phyloP scores from a whole-genome alignment of 78 protist species.

The Creolimax fragrantissima region DNA sequence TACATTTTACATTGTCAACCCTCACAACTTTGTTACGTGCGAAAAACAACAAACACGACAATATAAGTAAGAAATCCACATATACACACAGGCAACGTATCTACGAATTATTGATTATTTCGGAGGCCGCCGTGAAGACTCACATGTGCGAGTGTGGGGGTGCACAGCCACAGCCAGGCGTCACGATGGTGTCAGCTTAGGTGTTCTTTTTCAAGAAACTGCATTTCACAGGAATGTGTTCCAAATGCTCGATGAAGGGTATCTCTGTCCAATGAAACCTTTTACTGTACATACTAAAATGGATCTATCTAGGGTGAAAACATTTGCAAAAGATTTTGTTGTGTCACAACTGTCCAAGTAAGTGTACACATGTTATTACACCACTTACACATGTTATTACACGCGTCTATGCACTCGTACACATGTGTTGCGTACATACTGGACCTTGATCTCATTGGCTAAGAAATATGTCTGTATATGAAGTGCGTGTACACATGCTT shows the following conservation, averaged over 20 bases:
- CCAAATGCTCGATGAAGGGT: neutral
- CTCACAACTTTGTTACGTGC: no score
- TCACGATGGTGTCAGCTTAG: neutral
- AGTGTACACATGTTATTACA: neutral
- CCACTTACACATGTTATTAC: no score
- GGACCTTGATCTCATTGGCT: no score
- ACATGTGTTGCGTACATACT: no score
- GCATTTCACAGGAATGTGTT: neutral
- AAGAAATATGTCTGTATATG: no score
- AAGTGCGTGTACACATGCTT: no score
- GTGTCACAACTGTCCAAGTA: neutral
- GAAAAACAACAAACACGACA: no score
- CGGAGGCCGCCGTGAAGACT: neutral
- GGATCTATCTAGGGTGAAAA: neutral
- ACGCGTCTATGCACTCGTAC: no score
- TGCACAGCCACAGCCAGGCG: slow-evolving; percentile 22
- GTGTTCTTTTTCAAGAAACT: neutral
- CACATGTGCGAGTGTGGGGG: slow-evolving; percentile 17
- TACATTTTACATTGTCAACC: no score
- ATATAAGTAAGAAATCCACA: no score
- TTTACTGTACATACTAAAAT: neutral
- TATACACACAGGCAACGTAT: no score
- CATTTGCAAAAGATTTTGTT: neutral
- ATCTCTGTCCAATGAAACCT: neutral
- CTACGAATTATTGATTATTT: neutral